phyloP scores from a whole-genome alignment of 192 early-diverging fungal genomes.

The Pilaira anomala region DNA sequence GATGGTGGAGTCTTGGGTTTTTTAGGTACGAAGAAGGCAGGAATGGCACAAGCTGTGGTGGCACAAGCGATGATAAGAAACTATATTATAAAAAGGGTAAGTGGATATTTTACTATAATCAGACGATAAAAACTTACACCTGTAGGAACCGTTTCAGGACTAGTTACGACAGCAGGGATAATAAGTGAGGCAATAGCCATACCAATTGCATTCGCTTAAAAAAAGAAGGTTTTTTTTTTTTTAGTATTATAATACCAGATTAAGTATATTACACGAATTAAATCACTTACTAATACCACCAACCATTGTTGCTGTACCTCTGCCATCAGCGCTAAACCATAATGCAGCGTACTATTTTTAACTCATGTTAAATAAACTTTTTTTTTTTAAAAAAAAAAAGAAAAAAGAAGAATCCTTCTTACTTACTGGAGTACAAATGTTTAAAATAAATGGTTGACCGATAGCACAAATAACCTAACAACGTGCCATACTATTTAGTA shows the following conservation, averaged over 20 bases:
- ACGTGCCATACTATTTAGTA: no score
- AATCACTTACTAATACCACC: conserved; percentile 37
- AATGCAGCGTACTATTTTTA: conserved; percentile 45
- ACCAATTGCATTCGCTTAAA: conserved; percentile 41
- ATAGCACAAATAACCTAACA: conserved; percentile 39
- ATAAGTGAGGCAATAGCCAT: conserved; percentile 50
- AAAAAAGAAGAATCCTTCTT: background rate
- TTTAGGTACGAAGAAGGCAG: conserved; percentile 41
- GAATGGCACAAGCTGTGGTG: conserved; percentile 40
- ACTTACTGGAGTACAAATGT: conserved; percentile 45
- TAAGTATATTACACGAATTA: background rate
- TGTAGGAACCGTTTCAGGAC: conserved; percentile 24
- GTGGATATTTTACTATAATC: background rate
- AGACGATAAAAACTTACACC: conserved; percentile 29
- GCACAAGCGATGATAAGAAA: conserved; percentile 41
- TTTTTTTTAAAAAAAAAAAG: no score
- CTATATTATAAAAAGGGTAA: conserved; percentile 19
- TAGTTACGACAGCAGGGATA: conserved; percentile 43
- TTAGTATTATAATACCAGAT: no score
- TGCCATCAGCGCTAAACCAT: conserved; percentile 50
- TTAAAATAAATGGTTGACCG: conserved; percentile 57
- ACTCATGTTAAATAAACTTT: background rate
- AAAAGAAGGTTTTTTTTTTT: no score
- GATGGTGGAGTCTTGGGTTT: conserved; percentile 51
- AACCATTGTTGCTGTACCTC: conserved; percentile 50